Evolutionary conservation across 2,329 filamentous ascomycete genomes (phyloP).

Genomic region (Fusarium algeriense): DNA sequence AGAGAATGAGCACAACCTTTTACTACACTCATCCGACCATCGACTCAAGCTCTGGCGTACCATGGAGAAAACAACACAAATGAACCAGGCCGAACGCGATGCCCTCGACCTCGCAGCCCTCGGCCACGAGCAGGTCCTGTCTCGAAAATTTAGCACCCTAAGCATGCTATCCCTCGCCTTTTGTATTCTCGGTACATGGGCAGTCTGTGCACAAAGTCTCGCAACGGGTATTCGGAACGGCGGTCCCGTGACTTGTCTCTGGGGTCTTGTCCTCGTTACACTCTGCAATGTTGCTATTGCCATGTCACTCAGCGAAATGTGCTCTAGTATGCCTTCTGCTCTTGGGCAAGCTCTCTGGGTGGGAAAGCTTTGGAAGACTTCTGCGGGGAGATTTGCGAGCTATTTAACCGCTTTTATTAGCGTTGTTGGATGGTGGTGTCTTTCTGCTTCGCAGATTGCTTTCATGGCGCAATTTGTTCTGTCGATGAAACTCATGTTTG

Average conservation of each 20-base stretch:
- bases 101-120: slow-evolving; percentile 54
- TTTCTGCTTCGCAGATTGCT: slow-evolving; percentile 66
- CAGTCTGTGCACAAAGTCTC: slow-evolving; percentile 64
- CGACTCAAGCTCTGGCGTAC: slow-evolving; percentile 40
- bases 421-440: slow-evolving; percentile 70
- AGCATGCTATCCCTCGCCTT: slow-evolving; percentile 70
- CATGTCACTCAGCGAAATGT: slow-evolving; percentile 66
- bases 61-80: slow-evolving; percentile 39
- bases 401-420: slow-evolving; percentile 72
- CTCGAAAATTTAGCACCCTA: slow-evolving; percentile 63
- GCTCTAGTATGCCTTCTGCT: slow-evolving; percentile 70
- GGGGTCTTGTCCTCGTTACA: slow-evolving; percentile 65
- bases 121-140: slow-evolving; percentile 54
- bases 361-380: slow-evolving; percentile 52
- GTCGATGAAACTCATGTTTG: slow-evolving; percentile 66
- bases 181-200: slow-evolving; percentile 69
- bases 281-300: slow-evolving; percentile 65
- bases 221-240: slow-evolving; percentile 64
- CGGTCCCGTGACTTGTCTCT: slow-evolving; percentile 65
- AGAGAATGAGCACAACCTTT: slow-evolving; percentile 38
- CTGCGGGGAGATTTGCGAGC: slow-evolving; percentile 61
- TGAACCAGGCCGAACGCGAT: slow-evolving; percentile 41
- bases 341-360: slow-evolving; percentile 70
- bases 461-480: slow-evolving; percentile 69
- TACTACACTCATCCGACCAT: slow-evolving; percentile 14